Evolutionary conservation across 495 filamentous ascomycete genomes (phyloP), one percentile per base, ranked within the genome.

Genomic region (Podospora conica): DNA sequence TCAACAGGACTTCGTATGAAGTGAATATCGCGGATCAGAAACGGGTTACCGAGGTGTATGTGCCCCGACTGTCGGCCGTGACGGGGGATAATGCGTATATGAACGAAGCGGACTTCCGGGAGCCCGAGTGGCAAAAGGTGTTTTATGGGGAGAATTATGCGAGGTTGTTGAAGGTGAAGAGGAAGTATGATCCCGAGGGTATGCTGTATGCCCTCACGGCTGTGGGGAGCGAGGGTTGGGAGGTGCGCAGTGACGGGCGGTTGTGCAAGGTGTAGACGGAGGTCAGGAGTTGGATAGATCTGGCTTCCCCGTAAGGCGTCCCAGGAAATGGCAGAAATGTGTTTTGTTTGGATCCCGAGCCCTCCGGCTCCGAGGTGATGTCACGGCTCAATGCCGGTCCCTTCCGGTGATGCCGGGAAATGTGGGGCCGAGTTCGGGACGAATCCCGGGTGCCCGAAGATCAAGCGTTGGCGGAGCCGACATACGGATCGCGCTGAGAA

Each of bases 81-180:
- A 8, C 2, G 6, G 40, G 18, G 40, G 40, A 48, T 8, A 48
- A 8, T 3, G 75, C 76, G 8, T 85, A 84, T 68, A 68, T 84
- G 66, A 84, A 83, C 69, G 83, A 85, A 70, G 82, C 75, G 9
- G 65, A 79, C 65, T 79, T 72, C 71, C 73, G 71, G n/a, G 78
- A 88, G 67, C 79, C 79, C 0, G 61, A 84, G 60, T 89, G 75
- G 70, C 75, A 88, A 68, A 20, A 73, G 25, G 76, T 60, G 4
- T 87, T 86, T 67, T 88, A 81, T 53, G 84, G 85, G 0, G 22
- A 18, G 18, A 80, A 79, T 33, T 87, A 85, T 63, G 25, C 60
- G 0, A 71, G 65, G 0, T 70, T 87, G 23, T 60, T 74, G 25
- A 20, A 61, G 9, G 77, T 86, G 55, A 87, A 88, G 81, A 69